phyloP scores from a whole-genome alignment of 2,329 filamentous ascomycete species.

The Botrytis pseudocinerea region DNA sequence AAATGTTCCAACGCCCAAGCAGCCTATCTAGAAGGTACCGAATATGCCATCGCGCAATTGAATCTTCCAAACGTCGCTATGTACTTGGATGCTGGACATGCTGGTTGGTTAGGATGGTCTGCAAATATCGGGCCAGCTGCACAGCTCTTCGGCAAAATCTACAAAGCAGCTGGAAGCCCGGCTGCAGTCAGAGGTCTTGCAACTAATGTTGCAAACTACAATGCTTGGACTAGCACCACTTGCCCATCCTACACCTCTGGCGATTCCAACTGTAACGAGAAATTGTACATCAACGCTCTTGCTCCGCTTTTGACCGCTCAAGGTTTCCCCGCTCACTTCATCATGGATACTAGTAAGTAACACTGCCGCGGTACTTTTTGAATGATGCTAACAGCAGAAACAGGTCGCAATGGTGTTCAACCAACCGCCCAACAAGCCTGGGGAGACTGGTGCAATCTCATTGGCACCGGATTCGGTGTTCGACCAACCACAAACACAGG shows the following conservation, averaged over 20 bases:
- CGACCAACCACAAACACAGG: conserved; percentile 64
- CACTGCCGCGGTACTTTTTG: neutral
- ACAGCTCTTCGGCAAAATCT: conserved; percentile 49
- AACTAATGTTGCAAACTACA: conserved; percentile 61
- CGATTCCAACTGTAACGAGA: conserved; percentile 55
- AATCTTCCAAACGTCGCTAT: conserved; percentile 62
- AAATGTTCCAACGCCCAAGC: conserved; percentile 56
- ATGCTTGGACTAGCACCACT: conserved; percentile 50
- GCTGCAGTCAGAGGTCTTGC: conserved; percentile 52
- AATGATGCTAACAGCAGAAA: conserved; percentile 17
- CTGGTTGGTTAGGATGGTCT: conserved; percentile 64
- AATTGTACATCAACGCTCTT: conserved; percentile 52
- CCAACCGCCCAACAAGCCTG: conserved; percentile 55
- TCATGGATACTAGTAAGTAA: conserved; percentile 51
- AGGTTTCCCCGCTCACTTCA: conserved; percentile 56
- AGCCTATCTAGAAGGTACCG: conserved; percentile 56
- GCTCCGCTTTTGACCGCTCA: conserved; percentile 49
- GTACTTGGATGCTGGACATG: conserved; percentile 65
- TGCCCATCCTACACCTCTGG: conserved; percentile 46
- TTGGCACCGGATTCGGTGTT: conserved; percentile 62
- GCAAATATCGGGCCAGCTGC: conserved; percentile 57
- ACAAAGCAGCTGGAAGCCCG: conserved; percentile 49
- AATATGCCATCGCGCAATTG: conserved; percentile 56
- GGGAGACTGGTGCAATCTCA: conserved; percentile 70
- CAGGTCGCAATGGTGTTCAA: conserved; percentile 62